A percentile compares a stretch with the other conserved stretches of the same genome.
Evolutionary conservation across 139 green algal species (phyloP).

Genomic region (Volvox reticuliferus): DNA sequence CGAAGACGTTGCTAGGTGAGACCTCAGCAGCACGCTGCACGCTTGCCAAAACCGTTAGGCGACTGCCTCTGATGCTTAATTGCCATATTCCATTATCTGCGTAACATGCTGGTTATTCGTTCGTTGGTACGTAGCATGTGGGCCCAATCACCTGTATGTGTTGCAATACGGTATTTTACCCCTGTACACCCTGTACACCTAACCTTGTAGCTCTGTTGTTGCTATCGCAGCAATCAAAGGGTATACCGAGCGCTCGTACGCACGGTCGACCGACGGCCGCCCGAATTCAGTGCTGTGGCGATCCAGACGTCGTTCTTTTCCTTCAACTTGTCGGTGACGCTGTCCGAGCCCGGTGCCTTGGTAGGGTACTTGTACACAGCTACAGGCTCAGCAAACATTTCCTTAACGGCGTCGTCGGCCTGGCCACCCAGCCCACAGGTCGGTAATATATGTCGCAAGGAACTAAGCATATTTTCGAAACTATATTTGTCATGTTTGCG

Average conservation of each 20-base stretch:
- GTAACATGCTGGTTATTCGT: too few relatives aligned
- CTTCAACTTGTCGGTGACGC: constrained; percentile 46
- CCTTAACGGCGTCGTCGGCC: not conserved
- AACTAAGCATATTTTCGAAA: too few relatives aligned
- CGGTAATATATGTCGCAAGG: not conserved
- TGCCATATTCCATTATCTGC: too few relatives aligned
- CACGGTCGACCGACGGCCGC: constrained; percentile 58
- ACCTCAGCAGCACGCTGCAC: too few relatives aligned
- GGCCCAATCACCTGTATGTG: too few relatives aligned
- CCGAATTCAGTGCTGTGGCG: constrained; percentile 22
- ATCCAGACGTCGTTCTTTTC: constrained; percentile 47
- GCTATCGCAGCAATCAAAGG: constrained; percentile 42
- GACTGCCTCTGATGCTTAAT: too few relatives aligned
- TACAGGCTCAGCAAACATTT: not conserved
- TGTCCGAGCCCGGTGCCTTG: constrained; percentile 57
- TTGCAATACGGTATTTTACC: too few relatives aligned
- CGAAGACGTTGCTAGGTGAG: constrained; percentile 33
- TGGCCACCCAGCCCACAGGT: constrained; percentile 45
- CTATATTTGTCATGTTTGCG: too few relatives aligned
- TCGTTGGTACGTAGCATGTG: too few relatives aligned
- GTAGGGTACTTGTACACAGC: constrained; percentile 16
- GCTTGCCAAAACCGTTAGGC: too few relatives aligned
- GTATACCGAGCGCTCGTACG: constrained; percentile 31
- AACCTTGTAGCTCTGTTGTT: too few relatives aligned
- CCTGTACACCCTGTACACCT: too few relatives aligned